Percentiles rank a stretch among this genome's conserved stretches.
phyloP scores from a whole-genome alignment of 176 grass and related monocot species.

The Coix lacrymajobi region DNA sequence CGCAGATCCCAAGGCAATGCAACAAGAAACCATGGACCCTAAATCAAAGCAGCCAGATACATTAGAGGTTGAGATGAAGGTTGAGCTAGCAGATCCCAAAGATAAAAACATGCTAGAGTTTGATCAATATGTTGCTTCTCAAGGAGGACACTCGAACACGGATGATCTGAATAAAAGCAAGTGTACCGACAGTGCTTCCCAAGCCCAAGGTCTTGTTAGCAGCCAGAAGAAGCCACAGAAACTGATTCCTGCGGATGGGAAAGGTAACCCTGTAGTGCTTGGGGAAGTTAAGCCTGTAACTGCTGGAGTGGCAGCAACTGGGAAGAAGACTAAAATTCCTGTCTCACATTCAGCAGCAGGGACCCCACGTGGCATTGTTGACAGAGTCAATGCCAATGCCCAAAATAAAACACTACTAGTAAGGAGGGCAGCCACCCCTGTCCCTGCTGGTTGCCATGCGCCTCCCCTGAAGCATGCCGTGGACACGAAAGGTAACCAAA shows the following conservation, averaged over 20 bases:
- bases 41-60: conserved; percentile 4
- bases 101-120: conserved; percentile 56
- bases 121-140: conserved; percentile 49
- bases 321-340: conserved; percentile 22
- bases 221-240: conserved; percentile 23
- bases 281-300: background rate
- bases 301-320: background rate
- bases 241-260: background rate
- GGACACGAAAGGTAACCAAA: conserved; percentile 4
- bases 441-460: conserved; percentile 8
- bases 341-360: conserved; percentile 1
- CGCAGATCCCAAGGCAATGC: background rate
- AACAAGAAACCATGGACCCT: conserved; percentile 17
- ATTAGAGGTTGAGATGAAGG: conserved; percentile 10
- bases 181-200: conserved; percentile 14
- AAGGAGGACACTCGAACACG: conserved; percentile 18
- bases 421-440: background rate
- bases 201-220: background rate
- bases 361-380: background rate
- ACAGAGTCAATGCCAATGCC: conserved; percentile 6
- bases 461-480: background rate
- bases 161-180: conserved; percentile 28
- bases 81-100: conserved; percentile 24
- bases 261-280: background rate
- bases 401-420: conserved; percentile 11